These are phyloP conservation scores for Ophiostoma himal-ulmi DNA, from an alignment of 2,329 filamentous ascomycete genomes.

Conservation along the genomic window DNA sequence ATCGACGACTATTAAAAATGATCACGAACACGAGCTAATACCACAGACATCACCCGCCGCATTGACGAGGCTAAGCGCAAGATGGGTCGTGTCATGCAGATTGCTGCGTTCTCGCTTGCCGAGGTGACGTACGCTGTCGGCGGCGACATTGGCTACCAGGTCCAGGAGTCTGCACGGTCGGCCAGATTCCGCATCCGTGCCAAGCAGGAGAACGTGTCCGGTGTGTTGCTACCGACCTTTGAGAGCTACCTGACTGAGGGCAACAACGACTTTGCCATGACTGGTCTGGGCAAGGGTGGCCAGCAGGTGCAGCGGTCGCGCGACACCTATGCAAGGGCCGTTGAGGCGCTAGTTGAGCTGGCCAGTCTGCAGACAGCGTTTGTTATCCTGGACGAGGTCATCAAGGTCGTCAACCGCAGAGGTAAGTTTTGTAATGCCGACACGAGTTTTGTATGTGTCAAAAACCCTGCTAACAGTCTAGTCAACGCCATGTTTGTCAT, in stretches of 20 bases:
- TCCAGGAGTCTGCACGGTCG: constrained; percentile 90
- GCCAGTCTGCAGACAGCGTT: constrained; percentile 97
- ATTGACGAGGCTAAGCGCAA: constrained; percentile 99
- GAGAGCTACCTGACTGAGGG: constrained; percentile 86
- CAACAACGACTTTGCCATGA: constrained; percentile 93
- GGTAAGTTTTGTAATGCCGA: constrained; percentile 43
- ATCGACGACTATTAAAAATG: background rate
- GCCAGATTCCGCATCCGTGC: constrained; percentile 89
- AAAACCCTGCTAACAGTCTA: constrained; percentile 37
- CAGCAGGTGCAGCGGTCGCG: constrained; percentile 93
- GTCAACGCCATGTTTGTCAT: constrained; percentile 81
- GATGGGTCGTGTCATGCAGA: constrained; percentile 99
- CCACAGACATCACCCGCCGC: constrained; percentile 80
- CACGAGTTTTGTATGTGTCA: constrained; percentile 6
- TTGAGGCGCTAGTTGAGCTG: constrained; percentile 91
- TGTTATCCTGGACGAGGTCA: constrained; percentile 95
- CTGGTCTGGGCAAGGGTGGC: constrained; percentile 90
- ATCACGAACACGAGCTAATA: background rate
- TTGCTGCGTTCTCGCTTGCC: constrained; percentile 93
- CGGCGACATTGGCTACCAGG: constrained; percentile 92
- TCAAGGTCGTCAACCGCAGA: constrained; percentile 97
- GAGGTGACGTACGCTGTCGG: constrained; percentile 97
- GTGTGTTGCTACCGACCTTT: constrained; percentile 88
- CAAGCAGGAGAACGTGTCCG: constrained; percentile 97
- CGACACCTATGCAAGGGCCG: constrained; percentile 91